phyloP scores from a whole-genome alignment of 2,329 filamentous ascomycete genomes.

The Curvularia sp. region DNA sequence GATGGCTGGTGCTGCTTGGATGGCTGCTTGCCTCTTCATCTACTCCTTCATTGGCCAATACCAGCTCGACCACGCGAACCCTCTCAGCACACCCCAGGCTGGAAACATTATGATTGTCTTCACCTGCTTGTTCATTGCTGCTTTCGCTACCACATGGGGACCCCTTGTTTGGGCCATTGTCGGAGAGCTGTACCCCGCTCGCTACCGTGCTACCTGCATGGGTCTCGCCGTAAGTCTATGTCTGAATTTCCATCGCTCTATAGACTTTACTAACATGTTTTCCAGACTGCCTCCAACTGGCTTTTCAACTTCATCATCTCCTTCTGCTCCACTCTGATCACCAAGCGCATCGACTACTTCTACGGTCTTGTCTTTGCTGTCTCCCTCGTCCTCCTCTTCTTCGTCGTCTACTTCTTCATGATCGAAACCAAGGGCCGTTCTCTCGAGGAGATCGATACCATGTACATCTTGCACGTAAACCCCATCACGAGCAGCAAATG shows the following conservation, averaged over 20 bases:
- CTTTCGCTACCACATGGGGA: slow-evolving; percentile 73
- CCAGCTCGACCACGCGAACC: slow-evolving; percentile 43
- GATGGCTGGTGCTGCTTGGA: slow-evolving; percentile 57
- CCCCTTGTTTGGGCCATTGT: slow-evolving; percentile 75
- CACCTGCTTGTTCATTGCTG: slow-evolving; percentile 72
- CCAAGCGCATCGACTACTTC: slow-evolving; percentile 70
- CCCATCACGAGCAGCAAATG: slow-evolving; percentile 69
- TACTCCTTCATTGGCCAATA: slow-evolving; percentile 59
- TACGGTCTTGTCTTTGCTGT: slow-evolving; percentile 80
- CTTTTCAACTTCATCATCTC: slow-evolving; percentile 58
- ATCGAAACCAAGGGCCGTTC: slow-evolving; percentile 76
- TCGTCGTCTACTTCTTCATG: slow-evolving; percentile 79
- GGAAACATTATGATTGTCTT: slow-evolving; percentile 72
- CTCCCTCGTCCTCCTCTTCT: slow-evolving; percentile 67
- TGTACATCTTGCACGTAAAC: slow-evolving; percentile 70
- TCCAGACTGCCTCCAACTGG: slow-evolving; percentile 52
- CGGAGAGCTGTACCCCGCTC: slow-evolving; percentile 70
- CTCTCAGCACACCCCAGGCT: slow-evolving; percentile 51
- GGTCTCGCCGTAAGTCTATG: slow-evolving; percentile 42
- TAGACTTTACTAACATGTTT: background rate
- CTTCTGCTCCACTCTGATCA: slow-evolving; percentile 84
- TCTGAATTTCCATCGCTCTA: background rate
- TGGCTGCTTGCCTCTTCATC: slow-evolving; percentile 65
- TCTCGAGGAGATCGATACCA: slow-evolving; percentile 78
- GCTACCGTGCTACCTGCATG: slow-evolving; percentile 58